phyloP scores from a whole-genome alignment of 2,329 filamentous ascomycete genomes.

The Trichophyton equinum region DNA sequence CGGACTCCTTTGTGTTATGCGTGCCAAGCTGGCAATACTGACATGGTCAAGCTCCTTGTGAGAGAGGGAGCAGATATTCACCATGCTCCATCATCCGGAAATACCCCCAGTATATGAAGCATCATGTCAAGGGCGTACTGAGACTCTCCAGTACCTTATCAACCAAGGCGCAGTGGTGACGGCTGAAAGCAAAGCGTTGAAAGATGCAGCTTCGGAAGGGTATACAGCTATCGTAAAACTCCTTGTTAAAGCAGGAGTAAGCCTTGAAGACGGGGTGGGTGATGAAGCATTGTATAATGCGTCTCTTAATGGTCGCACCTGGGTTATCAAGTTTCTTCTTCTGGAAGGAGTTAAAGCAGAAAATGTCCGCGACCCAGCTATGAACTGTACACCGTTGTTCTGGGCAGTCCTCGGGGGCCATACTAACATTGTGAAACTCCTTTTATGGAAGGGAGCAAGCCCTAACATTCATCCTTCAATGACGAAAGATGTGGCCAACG shows the following conservation, averaged over 20 bases:
- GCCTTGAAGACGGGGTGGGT: not conserved
- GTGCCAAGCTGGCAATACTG: not conserved
- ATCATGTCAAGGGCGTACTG: no score
- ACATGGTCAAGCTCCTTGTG: not conserved
- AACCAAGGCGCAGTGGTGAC: no score
- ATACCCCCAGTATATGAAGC: no score
- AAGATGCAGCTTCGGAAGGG: not conserved
- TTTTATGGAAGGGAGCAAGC: not conserved
- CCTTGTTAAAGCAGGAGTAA: not conserved
- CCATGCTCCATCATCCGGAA: no score
- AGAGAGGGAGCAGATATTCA: not conserved
- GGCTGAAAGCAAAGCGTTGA: no score
- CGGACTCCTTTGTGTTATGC: not conserved
- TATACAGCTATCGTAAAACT: not conserved
- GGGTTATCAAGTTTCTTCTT: not conserved
- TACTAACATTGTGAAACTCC: not conserved
- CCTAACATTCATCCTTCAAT: not conserved
- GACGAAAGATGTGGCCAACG: not conserved
- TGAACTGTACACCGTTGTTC: not conserved
- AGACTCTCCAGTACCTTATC: no score
- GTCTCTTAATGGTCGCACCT: not conserved
- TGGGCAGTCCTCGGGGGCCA: not conserved
- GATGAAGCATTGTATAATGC: not conserved
- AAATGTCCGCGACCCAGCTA: not conserved
- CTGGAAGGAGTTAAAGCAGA: not conserved